Evolutionary conservation across 2,329 filamentous ascomycete genomes (phyloP), one percentile per base, ranked within the genome.

Genomic region (Cladosporium phlei): DNA sequence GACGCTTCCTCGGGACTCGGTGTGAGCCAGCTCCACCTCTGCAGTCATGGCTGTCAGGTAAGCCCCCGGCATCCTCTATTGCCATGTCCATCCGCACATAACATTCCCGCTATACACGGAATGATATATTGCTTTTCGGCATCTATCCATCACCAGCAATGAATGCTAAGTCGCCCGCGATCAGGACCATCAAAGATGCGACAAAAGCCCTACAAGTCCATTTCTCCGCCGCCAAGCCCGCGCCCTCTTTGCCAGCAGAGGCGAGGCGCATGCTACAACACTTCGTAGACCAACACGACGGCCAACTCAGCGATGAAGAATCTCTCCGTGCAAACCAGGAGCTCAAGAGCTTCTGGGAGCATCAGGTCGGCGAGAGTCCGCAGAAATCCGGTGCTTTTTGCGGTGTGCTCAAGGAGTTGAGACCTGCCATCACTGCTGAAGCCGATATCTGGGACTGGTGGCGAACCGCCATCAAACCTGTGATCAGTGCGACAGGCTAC

Each of bases 371-470:
- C 19, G 74, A 75, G 25, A 71, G 73, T 19, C 69, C 77, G 2
- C 64, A 74, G 40, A 78, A 79, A 55, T 77, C 79, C 60, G 79
- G 78, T 7, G 69, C 80, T n/a, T 93, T 90, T 66, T 72, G 90
- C 14, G 75, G 77, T 39, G 75, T 86, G 35, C 67, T 91, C 46
- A 76, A 79, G 37, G 75, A 75, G 30, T 69, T 91, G 27, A 75
- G 81, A 19, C 79, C 83, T 2, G 75, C 76, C 9, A 74, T 93
- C 45, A 76, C 75, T 47, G 79, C 79, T 9, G 75, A 82, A 2
- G 73, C 77, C 25, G 77, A 82, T 46, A 66, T 87, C 46, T 67
- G 82, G 46, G 75, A 82, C 49, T 93, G 87, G 87, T 88, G 86
- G 76, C 78, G 85, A 35, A 68, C 77, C 52, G 70, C 83, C 11